phyloP scores from a whole-genome alignment of 2,329 filamentous ascomycete genomes.

The Cercospora nicotianae region DNA sequence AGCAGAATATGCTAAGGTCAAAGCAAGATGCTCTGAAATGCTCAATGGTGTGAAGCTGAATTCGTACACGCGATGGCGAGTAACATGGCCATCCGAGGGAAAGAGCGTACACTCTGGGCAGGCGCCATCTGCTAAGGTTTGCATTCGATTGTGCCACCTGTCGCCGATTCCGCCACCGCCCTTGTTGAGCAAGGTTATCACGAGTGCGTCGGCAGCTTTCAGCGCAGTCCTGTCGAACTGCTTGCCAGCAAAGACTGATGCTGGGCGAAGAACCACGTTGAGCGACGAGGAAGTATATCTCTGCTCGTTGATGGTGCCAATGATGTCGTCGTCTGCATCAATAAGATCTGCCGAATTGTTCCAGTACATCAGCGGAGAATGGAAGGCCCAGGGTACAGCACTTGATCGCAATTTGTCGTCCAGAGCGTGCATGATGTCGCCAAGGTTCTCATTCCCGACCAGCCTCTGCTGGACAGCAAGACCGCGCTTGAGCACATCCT shows the following conservation, averaged over 20 bases:
- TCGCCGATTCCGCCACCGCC: conserved; percentile 63
- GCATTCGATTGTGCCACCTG: conserved; percentile 64
- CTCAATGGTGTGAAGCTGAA: conserved; percentile 78
- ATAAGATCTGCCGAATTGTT: conserved; percentile 63
- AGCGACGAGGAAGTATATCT: conserved; percentile 64
- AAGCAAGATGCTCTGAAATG: conserved; percentile 61
- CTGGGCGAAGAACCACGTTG: conserved; percentile 73
- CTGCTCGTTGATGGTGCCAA: conserved; percentile 67
- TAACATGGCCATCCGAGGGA: conserved; percentile 57
- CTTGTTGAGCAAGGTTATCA: conserved; percentile 73
- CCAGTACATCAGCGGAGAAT: conserved; percentile 83
- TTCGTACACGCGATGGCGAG: conserved; percentile 66
- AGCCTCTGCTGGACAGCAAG: conserved; percentile 70
- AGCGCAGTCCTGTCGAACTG: conserved; percentile 67
- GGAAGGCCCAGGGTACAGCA: conserved; percentile 68
- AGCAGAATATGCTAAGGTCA: conserved; percentile 65
- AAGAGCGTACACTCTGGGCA: conserved; percentile 65
- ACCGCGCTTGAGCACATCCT: conserved; percentile 64
- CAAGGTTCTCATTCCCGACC: conserved; percentile 51
- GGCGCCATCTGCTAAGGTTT: conserved; percentile 53
- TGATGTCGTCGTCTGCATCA: conserved; percentile 60
- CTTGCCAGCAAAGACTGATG: conserved; percentile 81
- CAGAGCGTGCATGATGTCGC: conserved; percentile 24
- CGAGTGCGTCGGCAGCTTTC: conserved; percentile 72
- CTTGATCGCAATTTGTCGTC: conserved; percentile 34